These are phyloP conservation scores for Sphagnurus paluster DNA, from an alignment of 1,284 basidiomycete species.

Conservation along the genomic window DNA sequence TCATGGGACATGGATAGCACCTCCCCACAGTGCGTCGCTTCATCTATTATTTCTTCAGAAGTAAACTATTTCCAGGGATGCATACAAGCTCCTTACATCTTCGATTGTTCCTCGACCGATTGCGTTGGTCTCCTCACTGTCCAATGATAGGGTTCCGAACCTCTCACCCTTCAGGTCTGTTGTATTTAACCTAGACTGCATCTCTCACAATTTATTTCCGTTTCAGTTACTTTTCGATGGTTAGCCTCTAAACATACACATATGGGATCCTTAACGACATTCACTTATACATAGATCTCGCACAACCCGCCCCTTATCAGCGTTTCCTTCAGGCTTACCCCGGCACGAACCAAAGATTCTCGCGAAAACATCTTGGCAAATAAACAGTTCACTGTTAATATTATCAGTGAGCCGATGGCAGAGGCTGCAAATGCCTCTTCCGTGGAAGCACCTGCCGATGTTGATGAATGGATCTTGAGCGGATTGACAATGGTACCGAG, in stretches of 20 bases:
- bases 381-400: slow-evolving; percentile 74
- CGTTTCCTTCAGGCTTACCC: slow-evolving; percentile 52
- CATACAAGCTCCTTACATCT: slow-evolving; percentile 64
- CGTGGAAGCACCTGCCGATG: slow-evolving; percentile 61
- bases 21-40: slow-evolving; percentile 26
- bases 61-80: slow-evolving; percentile 33
- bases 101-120: slow-evolving; percentile 73
- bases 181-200: background rate
- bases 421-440: slow-evolving; percentile 73
- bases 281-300: slow-evolving; percentile 40
- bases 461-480: slow-evolving; percentile 73
- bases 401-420: slow-evolving; percentile 75
- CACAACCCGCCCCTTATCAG: slow-evolving; percentile 69
- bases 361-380: slow-evolving; percentile 66
- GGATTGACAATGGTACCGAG: slow-evolving; percentile 66
- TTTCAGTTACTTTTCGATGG: slow-evolving; percentile 60
- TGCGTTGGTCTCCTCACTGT: slow-evolving; percentile 70
- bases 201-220: background rate
- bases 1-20: slow-evolving; percentile 44
- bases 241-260: slow-evolving; percentile 26
- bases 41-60: background rate
- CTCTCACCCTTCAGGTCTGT: slow-evolving; percentile 65
- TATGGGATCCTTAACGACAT: background rate
- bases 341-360: slow-evolving; percentile 60
- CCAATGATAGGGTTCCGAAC: slow-evolving; percentile 56